phyloP scores from a whole-genome alignment of 139 green algal genomes.

The Chlamydomonas incerta region DNA sequence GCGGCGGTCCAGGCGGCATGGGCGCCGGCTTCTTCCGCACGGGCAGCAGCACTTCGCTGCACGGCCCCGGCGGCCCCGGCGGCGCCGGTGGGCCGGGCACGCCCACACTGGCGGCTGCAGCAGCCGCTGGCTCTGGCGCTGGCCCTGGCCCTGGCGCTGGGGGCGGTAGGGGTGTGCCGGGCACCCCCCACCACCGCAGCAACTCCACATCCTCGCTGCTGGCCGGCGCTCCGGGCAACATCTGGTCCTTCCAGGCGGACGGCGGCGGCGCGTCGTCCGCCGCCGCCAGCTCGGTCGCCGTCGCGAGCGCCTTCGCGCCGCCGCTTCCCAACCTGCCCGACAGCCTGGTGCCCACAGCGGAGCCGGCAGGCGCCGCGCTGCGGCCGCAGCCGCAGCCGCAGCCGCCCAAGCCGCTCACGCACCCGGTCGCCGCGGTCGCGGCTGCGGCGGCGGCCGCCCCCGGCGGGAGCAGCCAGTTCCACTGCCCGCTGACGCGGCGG shows the following conservation, averaged over 20 bases:
- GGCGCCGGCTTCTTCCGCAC: conserved; percentile 12
- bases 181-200: background rate
- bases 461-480: conserved; percentile 37
- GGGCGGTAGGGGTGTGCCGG: too few species aligned
- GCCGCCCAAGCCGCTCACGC: background rate
- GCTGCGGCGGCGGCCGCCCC: background rate
- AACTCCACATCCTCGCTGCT: background rate
- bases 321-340: background rate
- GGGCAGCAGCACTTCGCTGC: background rate
- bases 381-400: background rate
- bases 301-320: background rate
- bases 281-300: background rate
- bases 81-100: background rate
- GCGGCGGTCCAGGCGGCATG: background rate
- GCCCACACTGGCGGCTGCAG: too few species aligned
- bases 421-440: too few species aligned
- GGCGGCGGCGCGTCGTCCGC: background rate
- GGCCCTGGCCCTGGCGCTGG: too few species aligned
- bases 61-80: background rate
- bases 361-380: background rate
- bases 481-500: conserved; percentile 48
- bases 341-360: background rate
- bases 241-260: conserved; percentile 22
- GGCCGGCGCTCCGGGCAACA: background rate
- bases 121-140: too few species aligned